phyloP scores from a whole-genome alignment of 164 flowering plant genomes.

The Umbellularia californica region DNA sequence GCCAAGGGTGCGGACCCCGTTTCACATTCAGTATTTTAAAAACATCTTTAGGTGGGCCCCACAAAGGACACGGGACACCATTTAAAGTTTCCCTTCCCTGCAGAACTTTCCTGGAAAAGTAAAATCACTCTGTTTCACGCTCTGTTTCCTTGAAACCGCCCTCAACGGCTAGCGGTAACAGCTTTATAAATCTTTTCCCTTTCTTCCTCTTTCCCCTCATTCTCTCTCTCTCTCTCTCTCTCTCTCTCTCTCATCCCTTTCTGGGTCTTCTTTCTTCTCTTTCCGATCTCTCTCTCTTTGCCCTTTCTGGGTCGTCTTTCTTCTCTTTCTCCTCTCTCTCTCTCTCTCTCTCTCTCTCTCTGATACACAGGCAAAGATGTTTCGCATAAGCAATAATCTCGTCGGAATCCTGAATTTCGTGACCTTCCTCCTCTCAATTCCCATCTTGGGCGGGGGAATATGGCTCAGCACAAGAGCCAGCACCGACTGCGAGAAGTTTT shows the following conservation, averaged over 20 bases:
- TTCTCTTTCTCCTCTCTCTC: neutral
- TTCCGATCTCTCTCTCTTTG: neutral
- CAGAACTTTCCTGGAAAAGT: no score
- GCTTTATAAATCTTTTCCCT: neutral
- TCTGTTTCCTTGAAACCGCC: no score
- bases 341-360: neutral
- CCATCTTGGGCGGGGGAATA: conserved; percentile 55
- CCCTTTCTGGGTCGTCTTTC: neutral
- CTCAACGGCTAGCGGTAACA: no score
- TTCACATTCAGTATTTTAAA: no score
- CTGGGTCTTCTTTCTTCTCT: neutral
- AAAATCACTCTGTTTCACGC: no score
- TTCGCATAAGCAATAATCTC: conserved; percentile 49
- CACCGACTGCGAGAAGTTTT: conserved; percentile 55
- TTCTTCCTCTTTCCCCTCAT: neutral
- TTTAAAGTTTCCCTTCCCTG: no score
- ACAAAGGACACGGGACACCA: no score
- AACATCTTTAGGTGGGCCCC: no score
- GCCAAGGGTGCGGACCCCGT: no score
- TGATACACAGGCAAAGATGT: conserved; percentile 21
- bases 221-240: neutral
- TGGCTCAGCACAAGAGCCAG: conserved; percentile 47
- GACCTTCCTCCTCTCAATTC: conserved; percentile 56
- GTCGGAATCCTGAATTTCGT: conserved; percentile 55
- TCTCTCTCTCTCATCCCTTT: neutral